Evolutionary conservation across 1,284 basidiomycete species (phyloP), one percentile per base, ranked within the genome.

Genomic region (Phaffia rhodozyma): DNA sequence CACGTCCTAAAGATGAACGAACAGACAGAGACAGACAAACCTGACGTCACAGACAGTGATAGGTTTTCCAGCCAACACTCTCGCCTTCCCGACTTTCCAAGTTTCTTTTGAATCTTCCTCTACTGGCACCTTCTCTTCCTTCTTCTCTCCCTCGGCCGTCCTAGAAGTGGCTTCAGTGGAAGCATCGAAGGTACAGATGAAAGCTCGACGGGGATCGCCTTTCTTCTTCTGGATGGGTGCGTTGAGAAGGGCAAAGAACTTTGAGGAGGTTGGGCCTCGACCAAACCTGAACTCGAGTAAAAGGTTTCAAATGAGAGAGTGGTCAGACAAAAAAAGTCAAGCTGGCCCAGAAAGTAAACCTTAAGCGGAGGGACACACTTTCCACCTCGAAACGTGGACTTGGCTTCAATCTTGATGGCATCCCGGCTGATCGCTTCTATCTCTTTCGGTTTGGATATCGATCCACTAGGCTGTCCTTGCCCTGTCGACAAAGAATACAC

Each of bases 31-130:
- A 32, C 7, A 32, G 30, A 69, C 79, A 66, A 66, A 88, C 89
- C 89, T 92, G 58, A 91, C 76, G 71, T 91, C 89, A 72, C 96
- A 86, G 68, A 85, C 87, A 3, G 92, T 94, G 48, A 93, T 73
- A 18, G 86, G 86, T 69, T 85, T 84, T 67, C 86, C 85, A 23
- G 86, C 84, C 7, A 91, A 72, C 50, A 77, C 76, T 47, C 77
- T 70, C 65, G 75, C 75, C 74, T 65, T 68, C 66, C 23, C 64
- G 2, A 43, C 16, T 16, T 43, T 43, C 66, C 6, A 49, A 58
- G 23, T 49, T 58, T 61, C 54, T 50, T 54, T 3, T 54, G 55
- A 20, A 32, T 3, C 61, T 49, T 67, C 48, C n/a, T 60, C 65
- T 30, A 9, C 32, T 55, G 67, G 49, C 38, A 16, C 38, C 63